Conservation (phyloP, 78 protist genomes). For the Dictyostelium intermedium region DNA sequence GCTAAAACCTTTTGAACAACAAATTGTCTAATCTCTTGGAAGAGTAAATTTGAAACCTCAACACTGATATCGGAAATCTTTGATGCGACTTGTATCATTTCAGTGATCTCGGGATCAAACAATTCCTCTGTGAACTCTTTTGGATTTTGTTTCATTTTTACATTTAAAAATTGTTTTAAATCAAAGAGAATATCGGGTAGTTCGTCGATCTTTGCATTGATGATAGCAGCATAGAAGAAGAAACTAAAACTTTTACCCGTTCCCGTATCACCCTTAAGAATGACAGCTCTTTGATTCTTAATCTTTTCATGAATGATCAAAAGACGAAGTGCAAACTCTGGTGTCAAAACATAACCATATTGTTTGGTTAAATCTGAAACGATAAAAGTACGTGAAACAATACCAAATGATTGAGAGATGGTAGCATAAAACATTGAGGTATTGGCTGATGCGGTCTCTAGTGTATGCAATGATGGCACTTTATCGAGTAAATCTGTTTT, state of each 20-base stretch:
- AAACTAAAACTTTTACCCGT: slow-evolving; percentile 66
- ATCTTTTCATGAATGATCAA: slow-evolving; percentile 51
- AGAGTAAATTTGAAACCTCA: neutral
- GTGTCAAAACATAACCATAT: slow-evolving; percentile 58
- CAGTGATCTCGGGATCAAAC: neutral
- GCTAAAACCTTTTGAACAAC: neutral
- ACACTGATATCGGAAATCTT: neutral
- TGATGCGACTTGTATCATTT: neutral
- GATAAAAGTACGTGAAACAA: neutral
- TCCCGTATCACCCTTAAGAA: slow-evolving; percentile 80
- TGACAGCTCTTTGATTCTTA: slow-evolving; percentile 11
- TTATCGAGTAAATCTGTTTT: neutral
- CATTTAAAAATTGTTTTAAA: neutral
- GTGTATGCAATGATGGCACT: neutral
- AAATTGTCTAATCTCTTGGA: neutral
- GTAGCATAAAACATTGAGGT: neutral
- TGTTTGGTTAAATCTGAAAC: neutral
- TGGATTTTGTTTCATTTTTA: neutral
- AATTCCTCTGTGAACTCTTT: neutral
- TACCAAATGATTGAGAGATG: slow-evolving; percentile 10
- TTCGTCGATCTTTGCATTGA: slow-evolving; percentile 40
- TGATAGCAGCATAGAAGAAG: slow-evolving; percentile 25
- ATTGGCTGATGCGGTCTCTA: neutral
- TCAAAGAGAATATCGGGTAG: slow-evolving; percentile 51
- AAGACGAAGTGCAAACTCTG: slow-evolving; percentile 56